Evolutionary conservation across 2,329 filamentous ascomycete genomes (phyloP).

Genomic region (Hymenoscyphus scutula): DNA sequence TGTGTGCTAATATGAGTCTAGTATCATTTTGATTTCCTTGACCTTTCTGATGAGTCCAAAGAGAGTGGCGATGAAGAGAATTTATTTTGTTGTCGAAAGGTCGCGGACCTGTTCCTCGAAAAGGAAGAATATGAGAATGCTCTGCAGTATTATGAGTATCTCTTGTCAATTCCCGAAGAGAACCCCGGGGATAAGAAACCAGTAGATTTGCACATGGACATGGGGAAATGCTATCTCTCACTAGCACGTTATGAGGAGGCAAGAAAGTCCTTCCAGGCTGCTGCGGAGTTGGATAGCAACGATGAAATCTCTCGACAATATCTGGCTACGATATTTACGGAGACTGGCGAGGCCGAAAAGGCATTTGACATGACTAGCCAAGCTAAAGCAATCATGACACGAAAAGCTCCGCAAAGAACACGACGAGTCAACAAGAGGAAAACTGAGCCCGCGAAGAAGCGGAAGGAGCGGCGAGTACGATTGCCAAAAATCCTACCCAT

Average conservation of each 20-base stretch:
- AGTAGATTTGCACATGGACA: constrained; percentile 37
- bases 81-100: constrained; percentile 75
- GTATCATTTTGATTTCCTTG: constrained; percentile 68
- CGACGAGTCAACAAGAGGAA: neutral
- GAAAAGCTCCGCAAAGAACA: neutral
- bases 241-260: constrained; percentile 65
- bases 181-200: constrained; percentile 51
- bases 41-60: constrained; percentile 54
- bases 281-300: constrained; percentile 68
- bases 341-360: constrained; percentile 67
- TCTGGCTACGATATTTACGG: constrained; percentile 82
- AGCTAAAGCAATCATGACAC: constrained; percentile 33
- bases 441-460: neutral
- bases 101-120: constrained; percentile 56
- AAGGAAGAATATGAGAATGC: constrained; percentile 52
- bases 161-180: constrained; percentile 48
- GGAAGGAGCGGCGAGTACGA: neutral
- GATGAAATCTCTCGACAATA: constrained; percentile 76
- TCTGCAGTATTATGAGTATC: constrained; percentile 55
- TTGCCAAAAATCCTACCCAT: neutral
- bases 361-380: constrained; percentile 76
- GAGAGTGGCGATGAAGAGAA: constrained; percentile 59
- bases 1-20: constrained; percentile 34
- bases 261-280: constrained; percentile 72
- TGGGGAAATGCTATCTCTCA: constrained; percentile 66